These are phyloP conservation scores for Gonium pectorale DNA, from an alignment of 139 green algal genomes.

Conservation along the genomic window DNA sequence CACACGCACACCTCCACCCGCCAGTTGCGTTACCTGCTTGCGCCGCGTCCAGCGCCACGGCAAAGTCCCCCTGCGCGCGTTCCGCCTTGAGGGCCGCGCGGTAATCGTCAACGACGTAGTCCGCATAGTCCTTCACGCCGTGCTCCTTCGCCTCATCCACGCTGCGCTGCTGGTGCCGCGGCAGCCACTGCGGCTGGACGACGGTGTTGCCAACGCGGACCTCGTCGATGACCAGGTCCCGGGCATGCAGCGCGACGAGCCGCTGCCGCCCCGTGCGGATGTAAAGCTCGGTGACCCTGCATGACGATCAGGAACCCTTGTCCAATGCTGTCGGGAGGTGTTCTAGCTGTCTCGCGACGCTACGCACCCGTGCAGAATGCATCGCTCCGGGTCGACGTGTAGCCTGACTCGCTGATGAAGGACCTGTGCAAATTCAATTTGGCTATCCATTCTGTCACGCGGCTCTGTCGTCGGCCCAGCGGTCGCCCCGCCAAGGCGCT, in stretches of 20 bases:
- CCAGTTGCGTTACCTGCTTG: neutral
- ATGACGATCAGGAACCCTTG: too few species aligned
- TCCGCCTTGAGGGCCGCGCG: conserved; percentile 27
- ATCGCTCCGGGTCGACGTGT: neutral
- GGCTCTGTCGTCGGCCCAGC: too few species aligned
- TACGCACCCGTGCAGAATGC: conserved; percentile 25
- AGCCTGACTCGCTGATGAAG: conserved; percentile 37
- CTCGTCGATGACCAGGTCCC: conserved; percentile 33
- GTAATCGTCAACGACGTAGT: conserved; percentile 42
- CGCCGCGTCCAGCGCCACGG: conserved; percentile 4
- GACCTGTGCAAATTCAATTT: conserved; percentile 18
- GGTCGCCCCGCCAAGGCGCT: too few species aligned
- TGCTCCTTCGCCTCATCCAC: neutral
- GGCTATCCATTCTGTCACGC: neutral
- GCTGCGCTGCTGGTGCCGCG: conserved; percentile 18
- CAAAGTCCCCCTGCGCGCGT: conserved; percentile 28
- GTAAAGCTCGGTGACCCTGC: conserved; percentile 24
- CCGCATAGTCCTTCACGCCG: conserved; percentile 17
- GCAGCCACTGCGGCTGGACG: neutral
- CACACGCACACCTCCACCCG: too few species aligned
- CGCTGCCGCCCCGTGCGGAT: neutral
- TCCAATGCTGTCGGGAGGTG: too few species aligned
- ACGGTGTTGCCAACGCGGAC: conserved; percentile 8
- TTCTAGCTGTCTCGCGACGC: too few species aligned
- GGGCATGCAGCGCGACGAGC: conserved; percentile 15